Conservation (phyloP, 2,329 filamentous ascomycete species). For the Stenocarpella maydis region DNA sequence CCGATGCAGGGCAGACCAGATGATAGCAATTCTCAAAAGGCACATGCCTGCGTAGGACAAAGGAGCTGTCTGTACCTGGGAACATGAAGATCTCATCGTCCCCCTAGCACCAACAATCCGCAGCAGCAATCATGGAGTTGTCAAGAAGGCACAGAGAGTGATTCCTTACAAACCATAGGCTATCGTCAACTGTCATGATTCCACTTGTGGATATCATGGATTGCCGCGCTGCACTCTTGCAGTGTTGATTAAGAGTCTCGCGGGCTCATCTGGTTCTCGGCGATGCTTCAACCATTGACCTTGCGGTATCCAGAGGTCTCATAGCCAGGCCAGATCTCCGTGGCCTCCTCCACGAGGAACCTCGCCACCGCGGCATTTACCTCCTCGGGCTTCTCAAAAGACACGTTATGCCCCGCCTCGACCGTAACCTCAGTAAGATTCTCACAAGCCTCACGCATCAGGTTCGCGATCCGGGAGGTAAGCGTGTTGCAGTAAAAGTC, state of each 20-base stretch:
- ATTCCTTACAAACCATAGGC: not conserved
- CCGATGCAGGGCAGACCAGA: not conserved
- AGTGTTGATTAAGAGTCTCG: not conserved
- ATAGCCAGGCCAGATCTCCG: not conserved
- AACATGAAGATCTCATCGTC: constrained; percentile 12
- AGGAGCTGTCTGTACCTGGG: not conserved
- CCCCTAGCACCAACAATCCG: not conserved
- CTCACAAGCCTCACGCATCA: constrained; percentile 45
- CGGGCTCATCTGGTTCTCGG: not conserved
- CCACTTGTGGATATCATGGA: not conserved
- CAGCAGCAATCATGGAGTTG: not conserved
- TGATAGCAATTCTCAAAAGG: not conserved
- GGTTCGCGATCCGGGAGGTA: constrained; percentile 44
- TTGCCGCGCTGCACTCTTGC: not conserved
- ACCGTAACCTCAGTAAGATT: constrained; percentile 50
- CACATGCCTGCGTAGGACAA: not conserved
- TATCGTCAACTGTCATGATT: not conserved
- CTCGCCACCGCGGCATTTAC: constrained; percentile 41
- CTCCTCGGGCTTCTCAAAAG: constrained; percentile 41
- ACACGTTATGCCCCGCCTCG: constrained; percentile 46
- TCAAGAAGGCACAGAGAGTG: not conserved
- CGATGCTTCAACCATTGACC: not conserved
- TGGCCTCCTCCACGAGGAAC: constrained; percentile 20
- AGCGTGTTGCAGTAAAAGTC: constrained; percentile 49
- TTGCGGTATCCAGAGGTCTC: not conserved